Conservation (phyloP, 2,329 filamentous ascomycete species). For the Pestalotiopsis sp. region DNA sequence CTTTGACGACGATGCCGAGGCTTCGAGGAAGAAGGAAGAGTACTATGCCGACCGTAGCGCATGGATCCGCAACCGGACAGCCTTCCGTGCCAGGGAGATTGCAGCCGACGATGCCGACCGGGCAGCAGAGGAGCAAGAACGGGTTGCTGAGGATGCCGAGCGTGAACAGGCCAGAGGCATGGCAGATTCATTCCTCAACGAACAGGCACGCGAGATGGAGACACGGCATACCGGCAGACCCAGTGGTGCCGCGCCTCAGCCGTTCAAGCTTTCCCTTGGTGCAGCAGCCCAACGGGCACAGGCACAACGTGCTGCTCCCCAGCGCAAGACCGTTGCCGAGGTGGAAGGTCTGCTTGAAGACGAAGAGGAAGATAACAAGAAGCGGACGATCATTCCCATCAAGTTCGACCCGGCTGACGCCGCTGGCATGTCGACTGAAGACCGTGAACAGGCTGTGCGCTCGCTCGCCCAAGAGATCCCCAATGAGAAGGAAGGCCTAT, state of each 20-base stretch:
- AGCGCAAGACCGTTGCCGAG: conserved; percentile 83
- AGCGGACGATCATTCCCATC: conserved; percentile 79
- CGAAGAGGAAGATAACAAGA: conserved; percentile 80
- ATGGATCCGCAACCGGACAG: conserved; percentile 81
- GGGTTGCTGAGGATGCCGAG: conserved; percentile 68
- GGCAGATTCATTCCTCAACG: conserved; percentile 89
- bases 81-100: conserved; percentile 74
- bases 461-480: conserved; percentile 90
- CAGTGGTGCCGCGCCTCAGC: conserved; percentile 62
- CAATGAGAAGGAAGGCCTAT: conserved; percentile 80
- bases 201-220: conserved; percentile 78
- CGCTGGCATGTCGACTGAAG: conserved; percentile 79
- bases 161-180: conserved; percentile 79
- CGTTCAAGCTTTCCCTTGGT: conserved; percentile 91
- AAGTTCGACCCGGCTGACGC: conserved; percentile 74
- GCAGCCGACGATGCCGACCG: conserved; percentile 83
- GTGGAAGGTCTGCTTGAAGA: conserved; percentile 94
- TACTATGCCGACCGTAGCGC: conserved; percentile 87
- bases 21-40: conserved; percentile 68
- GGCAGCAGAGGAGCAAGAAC: conserved; percentile 75
- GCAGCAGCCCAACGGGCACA: conserved; percentile 78
- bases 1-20: conserved; percentile 93
- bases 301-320: conserved; percentile 55
- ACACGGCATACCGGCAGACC: conserved; percentile 40
- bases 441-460: conserved; percentile 79